Evolutionary conservation across 768 basidiomycete genomes (phyloP).

Genomic region (Psilocybe cyanescens): DNA sequence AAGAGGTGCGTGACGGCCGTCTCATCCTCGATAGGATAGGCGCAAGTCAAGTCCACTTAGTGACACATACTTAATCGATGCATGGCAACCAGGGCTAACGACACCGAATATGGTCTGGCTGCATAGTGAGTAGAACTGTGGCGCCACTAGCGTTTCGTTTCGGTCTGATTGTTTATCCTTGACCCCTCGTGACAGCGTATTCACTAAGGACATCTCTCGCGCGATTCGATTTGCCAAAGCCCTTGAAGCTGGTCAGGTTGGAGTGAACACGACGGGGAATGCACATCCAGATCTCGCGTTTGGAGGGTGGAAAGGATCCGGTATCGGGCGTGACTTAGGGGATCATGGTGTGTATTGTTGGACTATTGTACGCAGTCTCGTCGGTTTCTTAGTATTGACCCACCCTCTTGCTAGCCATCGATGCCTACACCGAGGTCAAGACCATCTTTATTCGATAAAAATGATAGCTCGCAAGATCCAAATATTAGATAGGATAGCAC

Average conservation of each 20-base stretch:
- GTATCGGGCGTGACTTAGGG: neutral
- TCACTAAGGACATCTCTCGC: slow-evolving; percentile 1
- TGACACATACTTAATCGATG: neutral
- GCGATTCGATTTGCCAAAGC: neutral
- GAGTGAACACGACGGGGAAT: neutral
- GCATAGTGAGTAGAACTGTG: neutral
- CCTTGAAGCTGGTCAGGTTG: slow-evolving; percentile 1
- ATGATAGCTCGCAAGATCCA: neutral
- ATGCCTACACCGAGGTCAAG: no score
- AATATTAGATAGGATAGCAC: no score
- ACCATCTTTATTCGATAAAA: neutral
- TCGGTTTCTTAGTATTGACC: no score
- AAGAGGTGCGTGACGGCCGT: slow-evolving; percentile 26
- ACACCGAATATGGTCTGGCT: slow-evolving; percentile 81
- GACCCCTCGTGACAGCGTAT: neutral
- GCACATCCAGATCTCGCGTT: neutral
- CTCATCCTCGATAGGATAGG: neutral
- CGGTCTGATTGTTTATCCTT: neutral
- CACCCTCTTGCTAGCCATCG: no score
- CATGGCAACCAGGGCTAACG: slow-evolving; percentile 54
- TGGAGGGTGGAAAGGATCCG: neutral
- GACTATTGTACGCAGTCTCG: no score
- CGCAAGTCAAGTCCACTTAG: no score
- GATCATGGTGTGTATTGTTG: neutral
- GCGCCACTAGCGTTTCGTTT: neutral